Base-by-base conservation (phyloP, 108 stramenopile species). In the Conticribra guillardii region DNA sequence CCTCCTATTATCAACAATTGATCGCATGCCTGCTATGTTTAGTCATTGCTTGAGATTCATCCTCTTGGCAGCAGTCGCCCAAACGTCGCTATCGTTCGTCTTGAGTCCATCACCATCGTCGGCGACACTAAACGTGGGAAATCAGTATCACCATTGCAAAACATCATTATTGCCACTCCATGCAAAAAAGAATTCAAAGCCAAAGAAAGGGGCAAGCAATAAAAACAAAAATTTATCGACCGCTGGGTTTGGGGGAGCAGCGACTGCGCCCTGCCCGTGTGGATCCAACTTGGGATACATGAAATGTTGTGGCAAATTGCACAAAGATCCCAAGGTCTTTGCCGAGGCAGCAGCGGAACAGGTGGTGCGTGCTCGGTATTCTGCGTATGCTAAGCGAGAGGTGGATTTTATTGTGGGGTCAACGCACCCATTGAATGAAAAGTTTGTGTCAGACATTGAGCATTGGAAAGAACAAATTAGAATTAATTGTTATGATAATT, bases 401-500 rank as follows among this genome's bases (percentile, higher is more conserved):
- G 73, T 87, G 22, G 89, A 90, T 51, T 90, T 90, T 51, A 79
- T 90, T 18, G 74, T 80, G 22, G 74, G 69, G 2, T 80, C 79
- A 14, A 73, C 71, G 4, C 79, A 80, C 55, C 79, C 79, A 46
- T 50, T 76, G 53, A 80, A 80, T 33, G 71, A 80, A 37, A 56
- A 70, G 30, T 80, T 76, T n/a, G 56, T 73, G 34, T 45, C 81
- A 23, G 85, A 90, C 69, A 72, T 90, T 33, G 85, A 79, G 28
- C 81, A 79, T 52, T 87, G 85, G 89, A 90, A 84, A 50, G 66
- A 85, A 23, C 68, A 58, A 1, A 89, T 89, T 71, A 57, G 81
- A 69, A 67, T 45, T 34, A 90, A 87, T 57, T 85, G 84, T 56
- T 90, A 87, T 57, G 89, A 90, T 51, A 90, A 90, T 60, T 90